Evolutionary conservation across 345 rosid genomes (phyloP).

Genomic region (Salix caprea): DNA sequence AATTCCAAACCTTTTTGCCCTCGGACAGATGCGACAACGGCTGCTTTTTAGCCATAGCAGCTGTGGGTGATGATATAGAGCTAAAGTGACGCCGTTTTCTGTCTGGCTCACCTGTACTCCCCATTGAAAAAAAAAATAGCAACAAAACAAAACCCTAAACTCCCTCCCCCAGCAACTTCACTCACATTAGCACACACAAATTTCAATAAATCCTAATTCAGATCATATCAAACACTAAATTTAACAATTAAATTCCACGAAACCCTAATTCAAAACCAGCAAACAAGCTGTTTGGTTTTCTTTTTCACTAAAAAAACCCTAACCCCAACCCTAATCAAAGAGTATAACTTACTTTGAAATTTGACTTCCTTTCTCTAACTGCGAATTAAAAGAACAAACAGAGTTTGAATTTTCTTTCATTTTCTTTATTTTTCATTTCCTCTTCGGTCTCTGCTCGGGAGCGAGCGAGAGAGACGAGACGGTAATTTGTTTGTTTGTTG

Average conservation of each 20-base stretch:
- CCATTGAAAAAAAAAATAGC: constrained; percentile 39
- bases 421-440: neutral
- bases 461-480: neutral
- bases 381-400: neutral
- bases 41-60: constrained; percentile 61
- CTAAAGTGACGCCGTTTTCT: constrained; percentile 76
- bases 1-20: constrained; percentile 60
- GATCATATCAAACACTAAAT: neutral
- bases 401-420: neutral
- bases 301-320: neutral
- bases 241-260: neutral
- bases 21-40: constrained; percentile 65
- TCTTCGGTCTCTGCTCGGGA: neutral
- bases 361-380: neutral
- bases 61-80: constrained; percentile 75
- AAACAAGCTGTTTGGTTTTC: neutral
- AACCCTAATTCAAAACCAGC: constrained; percentile 18
- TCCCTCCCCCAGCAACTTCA: constrained; percentile 7
- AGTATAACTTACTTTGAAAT: neutral
- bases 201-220: neutral
- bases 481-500: neutral
- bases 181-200: constrained; percentile 1
- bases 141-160: constrained; percentile 12
- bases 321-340: constrained; percentile 8
- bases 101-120: constrained; percentile 90